Base-by-base conservation (phyloP, 495 filamentous ascomycete species). In the Margaritispora aquatica region DNA sequence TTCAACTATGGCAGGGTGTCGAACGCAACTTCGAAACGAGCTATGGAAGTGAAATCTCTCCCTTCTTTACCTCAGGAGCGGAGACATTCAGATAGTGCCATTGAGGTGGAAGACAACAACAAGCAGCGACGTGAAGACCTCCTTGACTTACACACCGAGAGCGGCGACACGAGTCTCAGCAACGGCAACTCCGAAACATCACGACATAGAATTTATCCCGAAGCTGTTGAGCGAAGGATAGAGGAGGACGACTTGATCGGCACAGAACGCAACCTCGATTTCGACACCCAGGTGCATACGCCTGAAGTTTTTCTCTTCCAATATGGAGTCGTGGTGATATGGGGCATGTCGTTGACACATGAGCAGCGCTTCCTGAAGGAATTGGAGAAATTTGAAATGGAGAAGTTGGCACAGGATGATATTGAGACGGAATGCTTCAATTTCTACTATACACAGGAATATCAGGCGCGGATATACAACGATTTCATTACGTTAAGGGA, bases 291-390 rank as follows among this genome's bases (percentile, higher is more conserved):
- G 57, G 89, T 97, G 11, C 89, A 96, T 69, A 96, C 85, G 1
- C 92, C 93, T 0, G 94, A 98, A 71, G 80, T 97, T 10, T 97
- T 98, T 71, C 80, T 98, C 22, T 98, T 96, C 69, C 88, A 96
- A 63, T 98, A 98, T 67, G 94, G 94, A 41, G 95, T 96, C n/a
- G 89, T 96, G n/a, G 94, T 98, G n/a, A 92, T 97, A 69, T 98
- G 94, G 94, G 94, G 94, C 59, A 96, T 98, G 93, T 85, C 89
- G 0, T 72, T 87, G 8, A 76, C 81, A 8, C 85, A 98, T 61
- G 94, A 98, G 71, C 82, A 87, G 49, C 80, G 87, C 23, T 96
- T 98, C 67, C 75, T 98, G 4, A 93, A 92, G 58, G 94, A 98
- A 64, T 87, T 97, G 52, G 85, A 89, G n/a, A 96, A 93, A 68